phyloP scores from a whole-genome alignment of 331 rosid species.

The Phaseolus coccineus region DNA sequence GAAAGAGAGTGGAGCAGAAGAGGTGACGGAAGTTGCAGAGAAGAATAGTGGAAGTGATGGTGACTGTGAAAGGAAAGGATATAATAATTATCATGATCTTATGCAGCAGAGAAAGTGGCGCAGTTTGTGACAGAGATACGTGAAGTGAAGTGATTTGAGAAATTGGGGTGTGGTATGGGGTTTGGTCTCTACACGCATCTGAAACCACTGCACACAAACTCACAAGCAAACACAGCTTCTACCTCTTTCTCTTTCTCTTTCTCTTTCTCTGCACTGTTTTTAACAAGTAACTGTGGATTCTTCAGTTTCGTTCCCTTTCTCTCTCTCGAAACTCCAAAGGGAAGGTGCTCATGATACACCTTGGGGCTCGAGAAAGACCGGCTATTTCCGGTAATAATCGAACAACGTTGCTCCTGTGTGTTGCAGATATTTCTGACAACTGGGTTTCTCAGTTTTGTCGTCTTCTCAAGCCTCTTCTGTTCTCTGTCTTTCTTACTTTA shows the following conservation, averaged over 20 bases:
- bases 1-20: conserved; percentile 17
- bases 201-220: conserved; percentile 43
- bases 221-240: conserved; percentile 15
- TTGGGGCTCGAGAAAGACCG: conserved; percentile 74
- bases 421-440: conserved; percentile 75
- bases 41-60: conserved; percentile 56
- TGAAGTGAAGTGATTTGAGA: conserved; percentile 44
- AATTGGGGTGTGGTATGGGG: conserved; percentile 29
- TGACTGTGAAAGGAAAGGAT: conserved; percentile 59
- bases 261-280: background rate
- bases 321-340: background rate
- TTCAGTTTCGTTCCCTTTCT: background rate
- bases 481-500: background rate
- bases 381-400: conserved; percentile 74
- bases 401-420: conserved; percentile 47
- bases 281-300: background rate
- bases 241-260: background rate
- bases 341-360: conserved; percentile 38
- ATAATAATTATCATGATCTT: conserved; percentile 48
- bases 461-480: background rate
- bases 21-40: conserved; percentile 30
- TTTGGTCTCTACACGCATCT: conserved; percentile 32
- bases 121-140: conserved; percentile 44
- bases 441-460: conserved; percentile 54
- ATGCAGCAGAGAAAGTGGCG: conserved; percentile 37